Percentiles rank a stretch among this genome's conserved stretches.
These are phyloP conservation scores for Infundibulicybe gibba DNA, from an alignment of 768 basidiomycete species.

Conservation along the genomic window DNA sequence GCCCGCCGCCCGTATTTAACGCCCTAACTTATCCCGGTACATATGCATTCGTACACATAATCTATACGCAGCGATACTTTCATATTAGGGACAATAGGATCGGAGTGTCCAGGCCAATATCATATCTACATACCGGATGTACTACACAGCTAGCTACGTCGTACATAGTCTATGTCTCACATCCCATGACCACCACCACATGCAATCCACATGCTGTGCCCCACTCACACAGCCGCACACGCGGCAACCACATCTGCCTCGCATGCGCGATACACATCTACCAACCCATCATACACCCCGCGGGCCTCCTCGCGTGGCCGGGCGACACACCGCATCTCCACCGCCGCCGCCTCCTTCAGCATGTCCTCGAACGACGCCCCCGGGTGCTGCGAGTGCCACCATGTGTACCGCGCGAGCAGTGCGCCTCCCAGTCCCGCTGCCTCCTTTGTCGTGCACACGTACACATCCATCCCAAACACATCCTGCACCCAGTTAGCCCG, in stretches of 20 bases:
- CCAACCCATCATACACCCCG: constrained; percentile 49
- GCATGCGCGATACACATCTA: constrained; percentile 50
- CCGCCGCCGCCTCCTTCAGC: constrained; percentile 41
- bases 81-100: too few species aligned
- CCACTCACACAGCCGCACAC: constrained; percentile 14
- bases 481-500: constrained; percentile 31
- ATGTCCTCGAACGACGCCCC: constrained; percentile 62
- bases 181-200: too few species aligned
- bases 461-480: constrained; percentile 75
- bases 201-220: too few species aligned
- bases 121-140: too few species aligned
- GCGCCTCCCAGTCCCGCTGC: constrained; percentile 74
- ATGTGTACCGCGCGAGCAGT: constrained; percentile 65
- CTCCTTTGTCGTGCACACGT: constrained; percentile 62
- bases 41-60: too few species aligned
- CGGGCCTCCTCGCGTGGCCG: constrained; percentile 43
- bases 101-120: too few species aligned
- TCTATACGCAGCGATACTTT: too few species aligned
- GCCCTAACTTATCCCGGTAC: too few species aligned
- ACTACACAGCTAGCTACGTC: too few species aligned
- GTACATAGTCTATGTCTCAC: too few species aligned
- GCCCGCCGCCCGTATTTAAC: too few species aligned
- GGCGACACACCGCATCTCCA: constrained; percentile 58
- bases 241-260: constrained; percentile 40
- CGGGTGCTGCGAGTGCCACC: constrained; percentile 51